A percentile compares a stretch with the other conserved stretches of the same genome.
Evolutionary conservation across 2,329 filamentous ascomycete genomes (phyloP).

Genomic region (Trichophyton rubrum): DNA sequence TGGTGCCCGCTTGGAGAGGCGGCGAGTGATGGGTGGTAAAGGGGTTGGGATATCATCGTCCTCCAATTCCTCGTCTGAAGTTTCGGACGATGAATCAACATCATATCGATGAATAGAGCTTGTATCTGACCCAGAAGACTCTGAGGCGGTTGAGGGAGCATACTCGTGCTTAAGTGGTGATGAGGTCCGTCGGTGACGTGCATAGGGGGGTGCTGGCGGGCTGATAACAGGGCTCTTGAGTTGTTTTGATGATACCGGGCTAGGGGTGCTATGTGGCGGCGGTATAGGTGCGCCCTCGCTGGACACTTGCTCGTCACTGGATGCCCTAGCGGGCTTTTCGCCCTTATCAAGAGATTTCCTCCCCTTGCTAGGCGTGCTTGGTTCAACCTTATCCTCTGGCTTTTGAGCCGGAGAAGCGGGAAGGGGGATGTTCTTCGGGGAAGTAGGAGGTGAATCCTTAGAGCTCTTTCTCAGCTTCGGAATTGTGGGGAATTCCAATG

Average conservation of each 20-base stretch:
- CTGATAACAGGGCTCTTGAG: constrained; percentile 38
- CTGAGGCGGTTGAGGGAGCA: constrained; percentile 64
- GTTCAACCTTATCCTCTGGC: constrained; percentile 14
- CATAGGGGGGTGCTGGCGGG: constrained; percentile 34
- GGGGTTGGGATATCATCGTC: constrained; percentile 34
- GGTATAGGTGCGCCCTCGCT: constrained; percentile 28
- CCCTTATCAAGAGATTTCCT: constrained; percentile 13
- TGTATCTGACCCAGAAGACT: constrained; percentile 44
- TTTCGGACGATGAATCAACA: constrained; percentile 36
- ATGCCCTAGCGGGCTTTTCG: neutral
- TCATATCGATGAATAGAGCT: constrained; percentile 45
- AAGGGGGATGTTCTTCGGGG: constrained; percentile 9
- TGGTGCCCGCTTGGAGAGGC: constrained; percentile 33
- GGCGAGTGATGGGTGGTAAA: constrained; percentile 20
- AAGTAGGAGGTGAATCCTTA: constrained; percentile 20
- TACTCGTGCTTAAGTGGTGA: constrained; percentile 97
- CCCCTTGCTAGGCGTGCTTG: constrained; percentile 9
- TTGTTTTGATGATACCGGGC: constrained; percentile 28
- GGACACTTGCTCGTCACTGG: constrained; percentile 5
- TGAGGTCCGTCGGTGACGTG: constrained; percentile 58
- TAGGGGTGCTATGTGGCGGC: constrained; percentile 43
- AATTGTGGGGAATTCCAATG: constrained; percentile 33
- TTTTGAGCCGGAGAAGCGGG: constrained; percentile 19
- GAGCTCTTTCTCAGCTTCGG: constrained; percentile 31
- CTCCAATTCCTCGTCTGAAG: constrained; percentile 47